Evolutionary conservation across 129 eudicot genomes (phyloP), one percentile per base, ranked within the genome.

Genomic region (Logfia minima): DNA sequence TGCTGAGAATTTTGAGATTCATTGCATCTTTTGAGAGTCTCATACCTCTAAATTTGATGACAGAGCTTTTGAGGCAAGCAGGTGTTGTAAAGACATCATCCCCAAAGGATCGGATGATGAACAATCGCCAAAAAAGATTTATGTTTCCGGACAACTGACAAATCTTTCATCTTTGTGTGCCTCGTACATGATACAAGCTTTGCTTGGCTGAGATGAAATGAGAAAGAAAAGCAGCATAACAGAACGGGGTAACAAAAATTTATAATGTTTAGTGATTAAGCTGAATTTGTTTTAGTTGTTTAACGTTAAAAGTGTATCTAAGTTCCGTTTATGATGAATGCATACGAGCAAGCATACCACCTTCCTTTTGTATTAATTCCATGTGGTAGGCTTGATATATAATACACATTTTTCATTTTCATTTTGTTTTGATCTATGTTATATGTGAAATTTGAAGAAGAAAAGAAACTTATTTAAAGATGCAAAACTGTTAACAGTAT

Each of bases 21-120:
- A 16, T 48, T 58, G 72, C 26, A 37, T 21, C 64, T 60, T 16
- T 61, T 10, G 55, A 2, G 66, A 43, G 26, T 79, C 48, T 75
- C 31, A 45, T 48, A 26, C 43, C 21, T 75, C 8, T 51, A 48
- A 67, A 35, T 72, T 37, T 45, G 41, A 66, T 65, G 75, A 59
- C 98, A 87, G 98, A 90, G 83, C 71, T 85, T 70, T 65, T 84
- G 85, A 89, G 98, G 41, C 98, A 86, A 82, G 90, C 92, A 21
- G 95, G 98, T 7, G 75, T 81, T 18, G 91, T 70, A 18, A 93
- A 90, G 76, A 83, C 96, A 71, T 77, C 92, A 52, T 90, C 98
- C 39, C 98, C 97, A n/a, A 90, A 82, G 76, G 90, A 87, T 72
- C 90, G 85, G 76, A 62, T 81, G 77, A 24, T 80, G 28, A 79